A percentile compares a stretch with the other conserved stretches of the same genome.
These are phyloP conservation scores for Lithohypha guttulata DNA, from an alignment of 2,329 filamentous ascomycete genomes.

Conservation along the genomic window DNA sequence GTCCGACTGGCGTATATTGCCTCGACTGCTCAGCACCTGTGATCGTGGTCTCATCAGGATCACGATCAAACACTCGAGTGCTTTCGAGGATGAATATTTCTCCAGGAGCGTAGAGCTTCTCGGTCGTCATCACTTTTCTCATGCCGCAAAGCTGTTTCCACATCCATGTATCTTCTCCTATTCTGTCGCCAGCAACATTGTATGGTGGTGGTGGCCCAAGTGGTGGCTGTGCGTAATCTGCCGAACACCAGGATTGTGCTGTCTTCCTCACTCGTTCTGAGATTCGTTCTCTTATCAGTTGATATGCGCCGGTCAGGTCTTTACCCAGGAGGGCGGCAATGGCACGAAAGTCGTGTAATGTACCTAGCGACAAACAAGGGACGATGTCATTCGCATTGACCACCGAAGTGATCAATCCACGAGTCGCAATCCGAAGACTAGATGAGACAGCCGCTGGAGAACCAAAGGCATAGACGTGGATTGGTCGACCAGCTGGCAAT, in stretches of 20 bases:
- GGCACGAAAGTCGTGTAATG: constrained; percentile 64
- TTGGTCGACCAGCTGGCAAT: constrained; percentile 56
- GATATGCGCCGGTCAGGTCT: constrained; percentile 56
- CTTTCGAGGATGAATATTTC: constrained; percentile 66
- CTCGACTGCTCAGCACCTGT: constrained; percentile 26
- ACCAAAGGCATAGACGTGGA: constrained; percentile 72
- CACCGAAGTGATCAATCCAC: constrained; percentile 63
- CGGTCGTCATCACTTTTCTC: constrained; percentile 55
- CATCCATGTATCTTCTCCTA: constrained; percentile 59
- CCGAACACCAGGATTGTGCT: constrained; percentile 52
- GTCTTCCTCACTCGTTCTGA: constrained; percentile 55
- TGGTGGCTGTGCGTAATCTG: constrained; percentile 25
- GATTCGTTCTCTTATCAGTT: constrained; percentile 55
- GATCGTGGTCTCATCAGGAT: constrained; percentile 23
- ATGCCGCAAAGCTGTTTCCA: constrained; percentile 56
- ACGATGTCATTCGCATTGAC: constrained; percentile 65
- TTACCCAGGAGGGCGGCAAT: constrained; percentile 62
- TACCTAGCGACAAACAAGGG: constrained; percentile 60
- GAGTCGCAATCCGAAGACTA: constrained; percentile 56
- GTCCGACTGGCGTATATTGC: constrained; percentile 39
- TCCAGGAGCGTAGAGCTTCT: constrained; percentile 62
- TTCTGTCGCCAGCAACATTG: constrained; percentile 35
- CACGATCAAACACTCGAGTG: constrained; percentile 52
- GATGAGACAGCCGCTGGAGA: constrained; percentile 63
- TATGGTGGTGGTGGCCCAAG: constrained; percentile 31